These are phyloP conservation scores for Flaveria linearis DNA, from an alignment of 129 eudicot genomes.

Conservation along the genomic window DNA sequence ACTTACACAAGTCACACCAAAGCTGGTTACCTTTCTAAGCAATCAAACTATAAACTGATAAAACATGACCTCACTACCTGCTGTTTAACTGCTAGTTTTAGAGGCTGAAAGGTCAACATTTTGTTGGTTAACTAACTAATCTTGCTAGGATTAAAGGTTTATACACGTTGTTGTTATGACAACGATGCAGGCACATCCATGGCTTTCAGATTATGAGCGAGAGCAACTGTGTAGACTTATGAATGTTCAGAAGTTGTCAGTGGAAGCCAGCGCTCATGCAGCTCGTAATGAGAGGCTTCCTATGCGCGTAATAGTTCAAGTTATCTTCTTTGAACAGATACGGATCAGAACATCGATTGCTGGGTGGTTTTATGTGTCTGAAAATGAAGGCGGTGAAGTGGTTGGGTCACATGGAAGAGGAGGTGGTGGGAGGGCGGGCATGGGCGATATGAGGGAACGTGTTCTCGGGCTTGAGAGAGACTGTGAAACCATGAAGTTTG, in stretches of 20 bases:
- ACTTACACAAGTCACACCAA: not conserved
- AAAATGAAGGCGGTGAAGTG: constrained; percentile 41
- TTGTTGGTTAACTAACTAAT: not conserved
- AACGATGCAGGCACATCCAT: constrained; percentile 57
- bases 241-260: constrained; percentile 70
- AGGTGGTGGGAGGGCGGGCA: constrained; percentile 14
- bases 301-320: constrained; percentile 69
- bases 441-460: constrained; percentile 48
- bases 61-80: not conserved
- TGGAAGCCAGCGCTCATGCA: constrained; percentile 73
- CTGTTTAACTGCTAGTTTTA: not conserved
- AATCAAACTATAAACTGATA: not conserved
- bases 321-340: constrained; percentile 72
- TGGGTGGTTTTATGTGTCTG: constrained; percentile 67
- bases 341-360: constrained; percentile 62
- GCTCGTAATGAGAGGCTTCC: constrained; percentile 80
- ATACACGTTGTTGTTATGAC: not conserved
- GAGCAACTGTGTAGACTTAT: constrained; percentile 71
- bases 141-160: too few species aligned
- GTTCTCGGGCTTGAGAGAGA: constrained; percentile 48
- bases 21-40: not conserved
- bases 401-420: constrained; percentile 5
- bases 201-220: constrained; percentile 60
- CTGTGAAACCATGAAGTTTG: constrained; percentile 44
- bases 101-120: not conserved